phyloP scores from a whole-genome alignment of 176 grass and related monocot genomes.

The Avena sativa region DNA sequence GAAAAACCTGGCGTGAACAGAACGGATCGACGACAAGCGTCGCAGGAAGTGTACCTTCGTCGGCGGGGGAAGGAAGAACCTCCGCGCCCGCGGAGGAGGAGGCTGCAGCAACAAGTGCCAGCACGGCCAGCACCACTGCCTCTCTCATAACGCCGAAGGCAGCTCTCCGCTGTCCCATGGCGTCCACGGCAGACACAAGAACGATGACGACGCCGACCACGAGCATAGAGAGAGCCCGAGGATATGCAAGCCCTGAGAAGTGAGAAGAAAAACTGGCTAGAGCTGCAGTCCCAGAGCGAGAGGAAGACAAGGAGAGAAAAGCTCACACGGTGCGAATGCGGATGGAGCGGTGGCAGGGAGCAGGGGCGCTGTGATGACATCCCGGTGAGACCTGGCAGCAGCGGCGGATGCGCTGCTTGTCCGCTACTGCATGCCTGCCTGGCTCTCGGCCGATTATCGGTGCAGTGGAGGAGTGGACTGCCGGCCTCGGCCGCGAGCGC shows the following conservation, averaged over 20 bases:
- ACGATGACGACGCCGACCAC: background rate
- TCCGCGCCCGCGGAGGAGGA: background rate
- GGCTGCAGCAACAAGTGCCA: background rate
- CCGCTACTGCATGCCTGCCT: conserved; percentile 19
- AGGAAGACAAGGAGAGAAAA: background rate
- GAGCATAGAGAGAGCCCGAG: background rate
- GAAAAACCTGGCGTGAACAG: background rate
- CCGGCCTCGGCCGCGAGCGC: background rate
- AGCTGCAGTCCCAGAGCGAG: background rate
- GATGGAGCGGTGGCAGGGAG: background rate
- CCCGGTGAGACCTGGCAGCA: conserved; percentile 4
- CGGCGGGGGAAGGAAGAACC: background rate
- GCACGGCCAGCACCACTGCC: background rate
- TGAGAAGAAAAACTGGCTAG: background rate
- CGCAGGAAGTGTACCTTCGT: conserved; percentile 29
- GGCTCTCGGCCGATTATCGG: conserved; percentile 28
- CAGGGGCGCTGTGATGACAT: background rate
- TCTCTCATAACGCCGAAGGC: background rate
- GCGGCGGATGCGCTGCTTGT: conserved; percentile 31
- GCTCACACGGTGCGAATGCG: background rate
- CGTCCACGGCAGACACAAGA: background rate
- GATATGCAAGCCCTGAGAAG: background rate
- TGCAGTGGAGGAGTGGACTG: background rate
- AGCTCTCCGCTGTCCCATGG: conserved; percentile 45
- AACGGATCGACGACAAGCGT: background rate